Conservation (phyloP, 495 filamentous ascomycete species). For the Penicillium crystallinum region DNA sequence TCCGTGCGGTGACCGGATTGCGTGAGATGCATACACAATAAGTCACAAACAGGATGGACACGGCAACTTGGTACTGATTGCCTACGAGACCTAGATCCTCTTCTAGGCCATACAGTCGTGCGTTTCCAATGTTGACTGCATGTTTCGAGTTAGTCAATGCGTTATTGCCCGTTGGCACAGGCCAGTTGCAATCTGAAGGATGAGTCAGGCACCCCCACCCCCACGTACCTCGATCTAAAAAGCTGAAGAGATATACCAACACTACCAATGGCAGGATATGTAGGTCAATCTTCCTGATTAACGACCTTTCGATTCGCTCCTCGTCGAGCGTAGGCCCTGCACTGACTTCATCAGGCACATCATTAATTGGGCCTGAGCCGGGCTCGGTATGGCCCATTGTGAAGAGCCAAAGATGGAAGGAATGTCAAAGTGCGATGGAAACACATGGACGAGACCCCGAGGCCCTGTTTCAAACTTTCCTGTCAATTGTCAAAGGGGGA, state of each 20-base stretch:
- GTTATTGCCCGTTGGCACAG: not conserved
- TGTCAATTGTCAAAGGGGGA: not conserved
- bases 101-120: slow-evolving; percentile 63
- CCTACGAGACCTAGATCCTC: slow-evolving; percentile 56
- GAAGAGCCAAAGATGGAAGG: not conserved
- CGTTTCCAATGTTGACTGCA: slow-evolving; percentile 75
- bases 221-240: slow-evolving; percentile 53
- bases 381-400: not conserved
- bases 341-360: slow-evolving; percentile 8
- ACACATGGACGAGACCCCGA: not conserved
- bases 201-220: slow-evolving; percentile 7
- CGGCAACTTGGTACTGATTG: slow-evolving; percentile 63
- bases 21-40: slow-evolving; percentile 44
- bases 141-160: slow-evolving; percentile 1
- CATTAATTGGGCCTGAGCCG: not conserved
- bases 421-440: not conserved
- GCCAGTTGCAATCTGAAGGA: slow-evolving; percentile 6
- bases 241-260: slow-evolving; percentile 58
- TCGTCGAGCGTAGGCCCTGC: slow-evolving; percentile 31
- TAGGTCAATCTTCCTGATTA: slow-evolving; percentile 53
- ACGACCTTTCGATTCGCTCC: slow-evolving; percentile 35
- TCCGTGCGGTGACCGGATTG: not conserved
- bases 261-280: slow-evolving; percentile 58
- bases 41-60: slow-evolving; percentile 71
- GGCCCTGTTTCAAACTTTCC: not conserved